Conservation (phyloP, 2,329 filamentous ascomycete species). For the Aspergillus phoenicis region DNA sequence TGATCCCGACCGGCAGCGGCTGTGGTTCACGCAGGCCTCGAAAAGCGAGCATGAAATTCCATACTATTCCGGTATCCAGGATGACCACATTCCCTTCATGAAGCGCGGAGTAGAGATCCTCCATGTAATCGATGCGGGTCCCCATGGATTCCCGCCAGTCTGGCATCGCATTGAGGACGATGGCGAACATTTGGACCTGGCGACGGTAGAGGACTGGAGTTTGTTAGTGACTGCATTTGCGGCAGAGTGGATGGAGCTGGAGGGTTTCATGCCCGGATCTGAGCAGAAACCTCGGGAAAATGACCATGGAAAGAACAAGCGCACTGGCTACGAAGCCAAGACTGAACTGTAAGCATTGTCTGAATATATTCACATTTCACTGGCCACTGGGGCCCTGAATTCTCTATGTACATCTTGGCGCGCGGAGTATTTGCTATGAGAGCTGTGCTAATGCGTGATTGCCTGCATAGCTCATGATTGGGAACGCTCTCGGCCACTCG, state of each 20-base stretch:
- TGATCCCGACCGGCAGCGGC: constrained; percentile 26
- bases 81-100: constrained; percentile 94
- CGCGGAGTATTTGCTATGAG: background rate
- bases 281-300: background rate
- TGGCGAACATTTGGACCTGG: constrained; percentile 77
- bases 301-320: constrained; percentile 11
- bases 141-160: constrained; percentile 66
- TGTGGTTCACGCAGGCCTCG: constrained; percentile 67
- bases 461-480: constrained; percentile 21
- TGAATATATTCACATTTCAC: constrained; percentile 13
- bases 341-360: constrained; percentile 46
- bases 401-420: background rate
- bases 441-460: constrained; percentile 19
- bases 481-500: too few species aligned
- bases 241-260: constrained; percentile 89
- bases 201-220: constrained; percentile 84
- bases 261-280: constrained; percentile 50
- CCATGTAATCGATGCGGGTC: constrained; percentile 74
- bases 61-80: constrained; percentile 61
- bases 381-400: constrained; percentile 4
- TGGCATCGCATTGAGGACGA: constrained; percentile 90
- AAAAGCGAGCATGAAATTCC: constrained; percentile 57
- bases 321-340: constrained; percentile 28
- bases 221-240: constrained; percentile 80
- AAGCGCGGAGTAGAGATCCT: constrained; percentile 80